Conservation (phyloP, 345 rosid genomes). For the Balakata baccata region DNA sequence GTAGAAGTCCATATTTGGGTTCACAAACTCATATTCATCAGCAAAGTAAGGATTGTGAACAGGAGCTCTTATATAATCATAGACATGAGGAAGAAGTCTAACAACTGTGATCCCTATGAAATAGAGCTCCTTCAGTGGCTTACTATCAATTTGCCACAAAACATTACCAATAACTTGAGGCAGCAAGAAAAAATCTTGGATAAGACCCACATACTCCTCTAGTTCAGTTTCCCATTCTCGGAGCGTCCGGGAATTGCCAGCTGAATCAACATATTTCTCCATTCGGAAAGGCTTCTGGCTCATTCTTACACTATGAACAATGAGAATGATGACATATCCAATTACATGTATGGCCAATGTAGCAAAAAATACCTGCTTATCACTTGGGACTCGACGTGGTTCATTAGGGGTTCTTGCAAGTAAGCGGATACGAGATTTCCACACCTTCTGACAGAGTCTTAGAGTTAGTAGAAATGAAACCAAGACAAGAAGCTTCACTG, state of each 20-base stretch:
- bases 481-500: slow-evolving; percentile 72
- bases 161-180: slow-evolving; percentile 79
- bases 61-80: slow-evolving; percentile 57
- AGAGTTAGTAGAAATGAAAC: slow-evolving; percentile 62
- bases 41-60: slow-evolving; percentile 61
- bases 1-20: slow-evolving; percentile 67
- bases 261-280: slow-evolving; percentile 29
- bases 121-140: slow-evolving; percentile 63
- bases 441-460: slow-evolving; percentile 78
- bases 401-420: slow-evolving; percentile 48
- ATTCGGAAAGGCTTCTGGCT: slow-evolving; percentile 25
- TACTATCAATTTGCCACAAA: slow-evolving; percentile 62
- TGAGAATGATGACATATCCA: slow-evolving; percentile 52
- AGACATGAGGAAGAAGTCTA: slow-evolving; percentile 74
- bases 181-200: slow-evolving; percentile 82
- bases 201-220: slow-evolving; percentile 79
- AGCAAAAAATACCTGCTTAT: slow-evolving; percentile 48
- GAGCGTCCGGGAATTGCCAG: slow-evolving; percentile 24
- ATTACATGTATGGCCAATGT: slow-evolving; percentile 45
- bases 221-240: slow-evolving; percentile 62
- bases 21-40: slow-evolving; percentile 64
- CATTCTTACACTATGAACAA: slow-evolving; percentile 43
- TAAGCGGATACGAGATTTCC: slow-evolving; percentile 70
- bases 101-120: slow-evolving; percentile 61
- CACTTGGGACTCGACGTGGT: slow-evolving; percentile 64